Evolutionary conservation across 2,329 filamentous ascomycete genomes (phyloP).

Genomic region (Diaporthe velutina): DNA sequence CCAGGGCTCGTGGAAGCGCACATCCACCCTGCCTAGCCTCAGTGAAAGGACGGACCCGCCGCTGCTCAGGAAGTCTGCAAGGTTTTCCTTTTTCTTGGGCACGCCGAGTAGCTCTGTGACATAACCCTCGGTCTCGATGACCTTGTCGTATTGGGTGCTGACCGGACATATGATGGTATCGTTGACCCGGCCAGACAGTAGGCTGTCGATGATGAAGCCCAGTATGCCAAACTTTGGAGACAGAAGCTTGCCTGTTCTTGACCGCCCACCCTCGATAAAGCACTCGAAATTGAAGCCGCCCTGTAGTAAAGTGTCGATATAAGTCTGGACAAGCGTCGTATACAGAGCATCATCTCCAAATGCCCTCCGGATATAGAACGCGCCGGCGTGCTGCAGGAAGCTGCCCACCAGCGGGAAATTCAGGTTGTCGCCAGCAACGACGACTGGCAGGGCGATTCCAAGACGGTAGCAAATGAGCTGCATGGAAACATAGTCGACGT

Average conservation of each 20-base stretch:
- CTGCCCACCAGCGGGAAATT: conserved; percentile 92
- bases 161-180: conserved; percentile 96
- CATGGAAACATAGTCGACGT: conserved; percentile 95
- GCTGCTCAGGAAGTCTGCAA: conserved; percentile 88
- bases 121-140: conserved; percentile 97
- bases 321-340: conserved; percentile 91
- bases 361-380: conserved; percentile 94
- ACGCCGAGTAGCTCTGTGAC: conserved; percentile 93
- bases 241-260: conserved; percentile 91
- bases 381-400: conserved; percentile 95
- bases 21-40: conserved; percentile 91
- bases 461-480: conserved; percentile 96
- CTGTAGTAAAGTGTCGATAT: conserved; percentile 92
- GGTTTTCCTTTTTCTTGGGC: conserved; percentile 95
- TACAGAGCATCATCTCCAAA: conserved; percentile 96
- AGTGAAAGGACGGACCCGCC: conserved; percentile 88
- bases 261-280: conserved; percentile 96
- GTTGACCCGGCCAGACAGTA: conserved; percentile 87
- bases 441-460: conserved; percentile 87
- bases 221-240: conserved; percentile 97
- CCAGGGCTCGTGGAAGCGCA: conserved; percentile 97
- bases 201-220: conserved; percentile 89
- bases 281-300: conserved; percentile 96
- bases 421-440: conserved; percentile 95
- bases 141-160: conserved; percentile 98